These are phyloP conservation scores for Saksenaea oblongispora DNA, from an alignment of 371 early-diverging fungal species.

Conservation along the genomic window DNA sequence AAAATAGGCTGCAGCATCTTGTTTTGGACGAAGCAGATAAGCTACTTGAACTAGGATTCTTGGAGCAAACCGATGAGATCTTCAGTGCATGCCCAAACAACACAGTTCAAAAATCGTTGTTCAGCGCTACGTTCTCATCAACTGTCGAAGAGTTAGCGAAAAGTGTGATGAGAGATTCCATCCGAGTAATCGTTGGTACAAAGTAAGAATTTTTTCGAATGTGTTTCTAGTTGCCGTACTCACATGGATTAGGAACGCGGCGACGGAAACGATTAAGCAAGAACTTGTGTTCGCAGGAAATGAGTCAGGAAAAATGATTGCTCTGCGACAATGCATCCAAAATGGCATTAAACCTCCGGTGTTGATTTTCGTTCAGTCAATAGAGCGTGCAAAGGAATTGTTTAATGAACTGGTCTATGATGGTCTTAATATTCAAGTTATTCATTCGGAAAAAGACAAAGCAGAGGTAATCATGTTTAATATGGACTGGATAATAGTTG, in stretches of 20 bases:
- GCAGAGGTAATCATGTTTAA: slow-evolving; percentile 53
- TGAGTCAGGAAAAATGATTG: slow-evolving; percentile 93
- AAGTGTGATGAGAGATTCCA: slow-evolving; percentile 87
- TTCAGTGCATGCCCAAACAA: slow-evolving; percentile 82
- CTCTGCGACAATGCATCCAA: slow-evolving; percentile 86
- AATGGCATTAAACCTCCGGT: slow-evolving; percentile 88
- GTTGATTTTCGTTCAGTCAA: slow-evolving; percentile 94
- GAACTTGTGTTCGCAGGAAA: slow-evolving; percentile 89
- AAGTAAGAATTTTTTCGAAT: slow-evolving; percentile 68
- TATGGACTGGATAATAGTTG: background rate
- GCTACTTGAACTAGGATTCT: slow-evolving; percentile 88
- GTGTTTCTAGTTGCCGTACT: background rate
- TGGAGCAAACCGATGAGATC: slow-evolving; percentile 89
- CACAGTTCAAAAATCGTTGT: slow-evolving; percentile 81
- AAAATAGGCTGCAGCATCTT: slow-evolving; percentile 61
- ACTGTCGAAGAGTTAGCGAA: slow-evolving; percentile 90
- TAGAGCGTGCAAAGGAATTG: slow-evolving; percentile 93
- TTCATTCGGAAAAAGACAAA: slow-evolving; percentile 92
- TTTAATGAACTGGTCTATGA: slow-evolving; percentile 96
- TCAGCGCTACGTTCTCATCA: slow-evolving; percentile 93
- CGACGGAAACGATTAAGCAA: slow-evolving; percentile 91
- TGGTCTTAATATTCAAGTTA: slow-evolving; percentile 95
- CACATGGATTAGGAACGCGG: slow-evolving; percentile 63
- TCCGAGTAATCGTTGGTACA: slow-evolving; percentile 88
- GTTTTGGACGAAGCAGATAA: slow-evolving; percentile 96